Evolutionary conservation across 768 basidiomycete species (phyloP).

Genomic region (Tricholoma saponaceum): DNA sequence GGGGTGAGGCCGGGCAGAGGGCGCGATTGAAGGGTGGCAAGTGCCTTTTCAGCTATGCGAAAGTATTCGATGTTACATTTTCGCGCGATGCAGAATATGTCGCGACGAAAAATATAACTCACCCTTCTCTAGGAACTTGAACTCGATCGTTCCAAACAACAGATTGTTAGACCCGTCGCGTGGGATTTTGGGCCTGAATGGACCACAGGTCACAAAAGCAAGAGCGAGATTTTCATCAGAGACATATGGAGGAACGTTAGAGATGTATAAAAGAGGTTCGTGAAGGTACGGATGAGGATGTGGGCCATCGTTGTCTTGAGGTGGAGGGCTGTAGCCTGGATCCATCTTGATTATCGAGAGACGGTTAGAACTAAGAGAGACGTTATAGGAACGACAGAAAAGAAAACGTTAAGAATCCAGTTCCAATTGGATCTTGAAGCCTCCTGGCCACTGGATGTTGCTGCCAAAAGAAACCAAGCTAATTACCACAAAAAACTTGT

Average conservation of each 20-base stretch:
- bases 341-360: constrained; percentile 39
- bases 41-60: constrained; percentile 79
- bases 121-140: constrained; percentile 82
- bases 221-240: constrained; percentile 74
- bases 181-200: constrained; percentile 74
- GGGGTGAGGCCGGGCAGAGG: constrained; percentile 60
- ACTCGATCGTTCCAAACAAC: constrained; percentile 76
- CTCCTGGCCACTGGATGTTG: constrained; percentile 18
- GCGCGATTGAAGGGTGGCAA: constrained; percentile 78
- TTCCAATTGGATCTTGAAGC: constrained; percentile 7
- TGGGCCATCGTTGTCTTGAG: constrained; percentile 32
- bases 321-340: constrained; percentile 33
- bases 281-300: constrained; percentile 81
- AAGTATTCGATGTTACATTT: constrained; percentile 5
- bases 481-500: constrained; percentile 10
- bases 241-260: constrained; percentile 69
- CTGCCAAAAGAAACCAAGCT: constrained; percentile 17
- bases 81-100: neutral
- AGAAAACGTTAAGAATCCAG: constrained; percentile 8
- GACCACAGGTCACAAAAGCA: constrained; percentile 71
- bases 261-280: constrained; percentile 78
- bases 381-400: constrained; percentile 12
- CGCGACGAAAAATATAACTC: constrained; percentile 18
- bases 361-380: constrained; percentile 13
- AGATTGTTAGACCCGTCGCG: constrained; percentile 52